Conservation (phyloP, 148 eudicot species). For the Spergularia bocconei region DNA sequence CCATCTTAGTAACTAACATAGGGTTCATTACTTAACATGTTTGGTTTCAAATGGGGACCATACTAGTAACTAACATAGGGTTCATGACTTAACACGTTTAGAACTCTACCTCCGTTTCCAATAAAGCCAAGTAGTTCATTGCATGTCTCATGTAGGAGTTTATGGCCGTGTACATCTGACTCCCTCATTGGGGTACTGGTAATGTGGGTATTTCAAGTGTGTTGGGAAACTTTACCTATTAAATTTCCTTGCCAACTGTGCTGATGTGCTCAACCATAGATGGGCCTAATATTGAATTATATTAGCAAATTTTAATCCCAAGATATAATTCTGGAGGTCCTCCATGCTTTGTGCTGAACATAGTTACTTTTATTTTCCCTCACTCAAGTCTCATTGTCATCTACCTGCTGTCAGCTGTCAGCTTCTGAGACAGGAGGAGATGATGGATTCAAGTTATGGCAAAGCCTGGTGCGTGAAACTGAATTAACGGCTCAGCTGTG, state of each 20-base stretch:
- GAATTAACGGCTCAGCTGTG: conserved; percentile 97
- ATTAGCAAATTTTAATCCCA: neutral
- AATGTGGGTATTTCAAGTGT: neutral
- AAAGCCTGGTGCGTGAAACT: conserved; percentile 95
- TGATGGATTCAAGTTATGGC: conserved; percentile 92
- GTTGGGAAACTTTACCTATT: neutral
- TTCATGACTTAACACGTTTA: no score
- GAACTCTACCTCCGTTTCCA: no score
- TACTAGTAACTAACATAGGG: no score
- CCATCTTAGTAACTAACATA: no score
- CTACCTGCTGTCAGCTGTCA: conserved; percentile 52
- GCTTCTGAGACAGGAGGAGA: conserved; percentile 59
- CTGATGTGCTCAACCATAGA: neutral
- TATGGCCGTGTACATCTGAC: neutral
- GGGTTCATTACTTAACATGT: no score
- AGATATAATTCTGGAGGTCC: neutral
- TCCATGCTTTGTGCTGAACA: neutral
- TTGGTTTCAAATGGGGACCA: no score
- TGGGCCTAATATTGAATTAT: neutral
- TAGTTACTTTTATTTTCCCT: conserved; percentile 6
- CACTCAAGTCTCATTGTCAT: conserved; percentile 8
- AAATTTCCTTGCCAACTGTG: neutral
- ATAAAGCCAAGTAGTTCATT: neutral
- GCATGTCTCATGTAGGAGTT: neutral
- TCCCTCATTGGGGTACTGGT: neutral